phyloP scores from a whole-genome alignment of 2,329 filamentous ascomycete genomes.

The Calonectria naviculata region DNA sequence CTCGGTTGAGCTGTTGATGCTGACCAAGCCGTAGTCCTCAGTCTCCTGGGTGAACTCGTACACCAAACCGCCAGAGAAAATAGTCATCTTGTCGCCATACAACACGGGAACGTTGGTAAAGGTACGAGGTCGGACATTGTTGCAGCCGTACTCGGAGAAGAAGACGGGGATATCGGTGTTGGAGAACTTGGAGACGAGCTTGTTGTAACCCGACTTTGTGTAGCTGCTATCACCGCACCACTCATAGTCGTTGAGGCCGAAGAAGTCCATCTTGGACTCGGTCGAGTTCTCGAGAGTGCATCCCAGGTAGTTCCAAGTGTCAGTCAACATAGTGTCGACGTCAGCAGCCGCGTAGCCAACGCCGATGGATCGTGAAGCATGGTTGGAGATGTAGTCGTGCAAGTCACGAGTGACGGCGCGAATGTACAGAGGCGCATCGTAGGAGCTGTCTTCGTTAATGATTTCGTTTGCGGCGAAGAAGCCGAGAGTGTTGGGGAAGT shows the following conservation, averaged over 20 bases:
- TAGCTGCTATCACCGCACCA: conserved; percentile 8
- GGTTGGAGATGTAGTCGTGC: neutral
- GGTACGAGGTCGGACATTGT: neutral
- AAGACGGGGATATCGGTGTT: neutral
- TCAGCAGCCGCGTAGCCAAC: neutral
- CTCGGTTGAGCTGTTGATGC: neutral
- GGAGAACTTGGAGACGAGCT: neutral
- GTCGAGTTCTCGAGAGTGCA: neutral
- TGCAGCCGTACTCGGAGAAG: conserved; percentile 8
- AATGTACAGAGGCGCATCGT: neutral
- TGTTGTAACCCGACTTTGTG: neutral
- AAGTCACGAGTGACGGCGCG: neutral
- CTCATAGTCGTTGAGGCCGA: conserved; percentile 2
- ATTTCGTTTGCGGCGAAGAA: conserved; percentile 6
- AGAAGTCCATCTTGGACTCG: neutral
- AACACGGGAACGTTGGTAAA: neutral
- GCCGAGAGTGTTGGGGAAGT: neutral
- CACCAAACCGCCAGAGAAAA: neutral
- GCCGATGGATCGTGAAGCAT: neutral
- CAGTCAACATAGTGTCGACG: neutral
- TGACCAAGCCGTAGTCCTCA: neutral
- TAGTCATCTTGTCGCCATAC: neutral
- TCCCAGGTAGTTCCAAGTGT: conserved; percentile 1
- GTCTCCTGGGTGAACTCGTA: neutral
- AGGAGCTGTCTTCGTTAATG: neutral